Percentiles rank a stretch among this genome's conserved stretches.
These are phyloP conservation scores for Solanum ossicruentum DNA, from an alignment of 257 asterid genomes.

Conservation along the genomic window DNA sequence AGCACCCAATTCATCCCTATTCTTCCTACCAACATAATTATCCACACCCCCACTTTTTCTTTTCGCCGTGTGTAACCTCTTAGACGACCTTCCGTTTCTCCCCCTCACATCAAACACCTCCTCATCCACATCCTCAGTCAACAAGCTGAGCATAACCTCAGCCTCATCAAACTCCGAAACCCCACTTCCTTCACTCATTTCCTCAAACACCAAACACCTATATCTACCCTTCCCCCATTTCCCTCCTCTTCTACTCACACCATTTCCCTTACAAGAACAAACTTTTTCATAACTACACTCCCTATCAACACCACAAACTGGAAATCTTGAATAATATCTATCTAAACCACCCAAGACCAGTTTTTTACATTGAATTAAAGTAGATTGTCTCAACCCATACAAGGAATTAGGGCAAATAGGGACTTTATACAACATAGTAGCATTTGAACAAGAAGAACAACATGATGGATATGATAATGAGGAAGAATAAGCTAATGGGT, in stretches of 20 bases:
- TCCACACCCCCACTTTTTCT: conserved; percentile 12
- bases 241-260: conserved; percentile 25
- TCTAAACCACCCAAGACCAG: conserved; percentile 38
- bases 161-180: conserved; percentile 44
- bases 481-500: conserved; percentile 35
- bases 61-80: conserved; percentile 30
- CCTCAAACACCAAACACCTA: conserved; percentile 36
- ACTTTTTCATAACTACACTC: conserved; percentile 25
- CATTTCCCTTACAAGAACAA: conserved; percentile 16
- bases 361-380: conserved; percentile 53
- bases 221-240: conserved; percentile 26
- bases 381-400: conserved; percentile 61
- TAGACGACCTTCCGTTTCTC: conserved; percentile 23
- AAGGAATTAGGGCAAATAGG: conserved; percentile 32
- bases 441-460: conserved; percentile 43
- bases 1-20: conserved; percentile 19
- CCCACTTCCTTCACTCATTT: conserved; percentile 20
- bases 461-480: conserved; percentile 15
- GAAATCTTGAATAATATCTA: conserved; percentile 22
- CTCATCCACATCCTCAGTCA: conserved; percentile 45
- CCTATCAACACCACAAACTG: conserved; percentile 22
- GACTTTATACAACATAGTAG: conserved; percentile 17
- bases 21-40: conserved; percentile 23
- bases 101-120: conserved; percentile 26
- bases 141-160: conserved; percentile 70